Conservation (phyloP, 2,329 filamentous ascomycete genomes). For the Alternaria sp. region DNA sequence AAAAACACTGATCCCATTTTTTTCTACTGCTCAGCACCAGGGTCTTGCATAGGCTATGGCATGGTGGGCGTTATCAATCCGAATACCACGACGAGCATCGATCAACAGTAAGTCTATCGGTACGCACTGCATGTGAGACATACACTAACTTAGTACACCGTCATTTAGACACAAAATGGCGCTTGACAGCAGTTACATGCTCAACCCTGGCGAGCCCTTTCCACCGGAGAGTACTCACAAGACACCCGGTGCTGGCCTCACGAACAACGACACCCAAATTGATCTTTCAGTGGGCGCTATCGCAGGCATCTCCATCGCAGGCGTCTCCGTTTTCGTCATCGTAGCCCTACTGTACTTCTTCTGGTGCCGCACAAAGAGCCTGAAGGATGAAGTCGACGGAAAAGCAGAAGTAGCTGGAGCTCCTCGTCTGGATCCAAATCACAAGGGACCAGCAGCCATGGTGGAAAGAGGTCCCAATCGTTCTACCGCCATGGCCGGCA, state of each 20-base stretch:
- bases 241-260: background rate
- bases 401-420: conserved; percentile 17
- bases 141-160: background rate
- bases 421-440: background rate
- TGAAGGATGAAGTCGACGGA: conserved; percentile 31
- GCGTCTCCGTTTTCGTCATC: conserved; percentile 35
- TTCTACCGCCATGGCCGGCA: background rate
- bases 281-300: conserved; percentile 48
- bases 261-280: background rate
- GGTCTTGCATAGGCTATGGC: conserved; percentile 67
- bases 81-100: conserved; percentile 30
- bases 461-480: background rate
- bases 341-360: conserved; percentile 35
- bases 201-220: conserved; percentile 44
- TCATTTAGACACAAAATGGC: conserved; percentile 21
- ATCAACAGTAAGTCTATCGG: conserved; percentile 18
- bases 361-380: conserved; percentile 29
- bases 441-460: background rate
- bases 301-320: conserved; percentile 65
- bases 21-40: conserved; percentile 60
- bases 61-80: conserved; percentile 82
- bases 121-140: background rate
- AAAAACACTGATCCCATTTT: conserved; percentile 45
- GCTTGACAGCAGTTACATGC: conserved; percentile 32
- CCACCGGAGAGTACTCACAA: conserved; percentile 25